Evolutionary conservation across 2,329 filamentous ascomycete genomes (phyloP).

Genomic region (Pseudogymnoascus sp.): DNA sequence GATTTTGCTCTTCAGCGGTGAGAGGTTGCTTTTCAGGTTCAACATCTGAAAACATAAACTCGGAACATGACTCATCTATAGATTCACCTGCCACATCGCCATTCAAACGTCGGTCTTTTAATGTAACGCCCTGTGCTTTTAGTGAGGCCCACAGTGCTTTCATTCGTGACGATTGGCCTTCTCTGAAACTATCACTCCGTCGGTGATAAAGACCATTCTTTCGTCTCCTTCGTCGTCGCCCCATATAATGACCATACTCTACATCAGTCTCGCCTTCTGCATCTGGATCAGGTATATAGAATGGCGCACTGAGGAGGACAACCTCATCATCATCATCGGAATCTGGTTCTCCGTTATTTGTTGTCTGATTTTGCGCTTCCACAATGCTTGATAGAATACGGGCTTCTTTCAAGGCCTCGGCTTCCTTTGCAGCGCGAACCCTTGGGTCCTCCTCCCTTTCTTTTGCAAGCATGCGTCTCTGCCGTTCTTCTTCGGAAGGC

Average conservation of each 20-base stretch:
- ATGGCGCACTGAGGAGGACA: conserved; percentile 9
- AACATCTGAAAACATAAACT: background rate
- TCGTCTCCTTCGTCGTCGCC: background rate
- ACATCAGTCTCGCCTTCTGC: background rate
- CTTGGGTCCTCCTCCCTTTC: background rate
- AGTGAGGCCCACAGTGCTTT: conserved; percentile 1
- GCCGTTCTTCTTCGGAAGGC: conserved; percentile 10
- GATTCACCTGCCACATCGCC: background rate
- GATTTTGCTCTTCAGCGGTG: background rate
- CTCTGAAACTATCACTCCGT: background rate
- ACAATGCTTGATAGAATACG: conserved; percentile 2
- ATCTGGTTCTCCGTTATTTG: background rate
- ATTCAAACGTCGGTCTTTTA: background rate
- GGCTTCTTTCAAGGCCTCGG: background rate
- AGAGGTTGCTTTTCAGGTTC: background rate
- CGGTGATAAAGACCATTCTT: background rate
- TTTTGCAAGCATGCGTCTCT: conserved; percentile 6
- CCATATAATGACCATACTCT: background rate
- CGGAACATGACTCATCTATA: background rate
- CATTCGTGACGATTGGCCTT: background rate
- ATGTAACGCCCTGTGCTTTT: background rate
- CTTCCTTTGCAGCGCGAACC: background rate
- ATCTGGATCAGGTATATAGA: conserved; percentile 8
- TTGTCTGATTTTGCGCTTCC: background rate
- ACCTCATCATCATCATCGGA: background rate